Evolutionary conservation across 2,329 filamentous ascomycete species (phyloP).

Genomic region (Venturia aucupariae): DNA sequence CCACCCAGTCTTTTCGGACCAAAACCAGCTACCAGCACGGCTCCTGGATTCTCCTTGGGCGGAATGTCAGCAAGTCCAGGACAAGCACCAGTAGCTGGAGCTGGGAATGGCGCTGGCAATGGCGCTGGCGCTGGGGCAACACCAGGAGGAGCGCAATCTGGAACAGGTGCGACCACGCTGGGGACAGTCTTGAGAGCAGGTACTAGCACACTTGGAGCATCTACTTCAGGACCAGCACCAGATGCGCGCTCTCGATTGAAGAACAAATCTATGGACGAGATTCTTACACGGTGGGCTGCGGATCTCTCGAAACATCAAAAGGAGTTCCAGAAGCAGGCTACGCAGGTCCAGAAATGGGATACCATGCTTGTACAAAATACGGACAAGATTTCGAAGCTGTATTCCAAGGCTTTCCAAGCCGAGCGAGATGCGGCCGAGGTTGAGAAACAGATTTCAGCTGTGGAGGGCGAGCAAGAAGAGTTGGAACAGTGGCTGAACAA

Average conservation of each 20-base stretch:
- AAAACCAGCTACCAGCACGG: slow-evolving; percentile 7
- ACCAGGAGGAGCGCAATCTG: too few species aligned
- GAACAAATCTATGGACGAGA: slow-evolving; percentile 99
- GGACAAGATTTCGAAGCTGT: slow-evolving; percentile 89
- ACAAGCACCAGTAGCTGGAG: too few species aligned
- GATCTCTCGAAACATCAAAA: slow-evolving; percentile 95
- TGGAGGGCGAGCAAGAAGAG: slow-evolving; percentile 90
- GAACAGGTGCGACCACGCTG: background rate
- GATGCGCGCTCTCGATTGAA: slow-evolving; percentile 68
- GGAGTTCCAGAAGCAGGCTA: slow-evolving; percentile 85
- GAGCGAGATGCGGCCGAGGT: slow-evolving; percentile 90
- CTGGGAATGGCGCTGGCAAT: too few species aligned
- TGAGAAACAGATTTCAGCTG: slow-evolving; percentile 77
- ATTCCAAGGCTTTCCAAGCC: slow-evolving; percentile 84
- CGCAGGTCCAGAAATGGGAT: slow-evolving; percentile 84
- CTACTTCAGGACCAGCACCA: slow-evolving; percentile 9
- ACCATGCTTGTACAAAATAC: slow-evolving; percentile 86
- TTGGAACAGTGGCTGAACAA: slow-evolving; percentile 78
- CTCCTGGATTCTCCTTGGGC: background rate
- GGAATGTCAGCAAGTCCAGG: slow-evolving; percentile 1
- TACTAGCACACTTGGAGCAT: slow-evolving; percentile 10
- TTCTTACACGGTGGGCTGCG: slow-evolving; percentile 92
- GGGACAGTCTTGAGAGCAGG: background rate
- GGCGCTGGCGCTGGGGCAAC: too few species aligned
- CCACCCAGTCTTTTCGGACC: background rate